Percentiles rank a stretch among this genome's conserved stretches.
phyloP scores from a whole-genome alignment of 441 rosid genomes.

The Bruguiera hainesii region DNA sequence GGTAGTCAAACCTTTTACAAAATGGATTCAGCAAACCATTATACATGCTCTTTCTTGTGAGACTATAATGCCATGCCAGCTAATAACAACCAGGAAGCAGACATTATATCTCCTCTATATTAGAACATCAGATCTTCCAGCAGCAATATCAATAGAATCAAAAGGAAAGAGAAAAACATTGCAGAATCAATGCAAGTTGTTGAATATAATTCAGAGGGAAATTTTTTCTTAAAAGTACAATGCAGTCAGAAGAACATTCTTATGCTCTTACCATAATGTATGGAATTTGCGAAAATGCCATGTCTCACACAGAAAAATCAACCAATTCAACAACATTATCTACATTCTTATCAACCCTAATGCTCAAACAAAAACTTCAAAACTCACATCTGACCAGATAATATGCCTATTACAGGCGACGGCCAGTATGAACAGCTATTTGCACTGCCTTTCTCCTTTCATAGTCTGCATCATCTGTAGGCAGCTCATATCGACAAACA shows the following conservation, averaged over 20 bases:
- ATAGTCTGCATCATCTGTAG: constrained; percentile 71
- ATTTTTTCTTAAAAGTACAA: constrained; percentile 25
- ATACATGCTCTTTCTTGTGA: neutral
- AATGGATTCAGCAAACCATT: neutral
- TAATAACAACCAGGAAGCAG: neutral
- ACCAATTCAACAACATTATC: constrained; percentile 26
- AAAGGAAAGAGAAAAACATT: neutral
- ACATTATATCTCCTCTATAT: too few species aligned
- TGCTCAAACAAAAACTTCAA: constrained; percentile 17
- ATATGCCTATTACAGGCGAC: constrained; percentile 29
- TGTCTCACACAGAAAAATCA: constrained; percentile 23
- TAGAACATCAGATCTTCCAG: neutral
- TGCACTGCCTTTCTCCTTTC: constrained; percentile 54
- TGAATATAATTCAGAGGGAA: constrained; percentile 14
- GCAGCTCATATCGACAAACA: constrained; percentile 82
- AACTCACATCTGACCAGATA: constrained; percentile 17
- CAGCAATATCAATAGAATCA: neutral
- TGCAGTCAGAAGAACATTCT: constrained; percentile 23
- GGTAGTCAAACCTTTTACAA: neutral
- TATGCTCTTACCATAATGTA: constrained; percentile 18
- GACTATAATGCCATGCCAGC: neutral
- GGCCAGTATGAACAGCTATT: constrained; percentile 28
- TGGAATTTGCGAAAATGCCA: constrained; percentile 14
- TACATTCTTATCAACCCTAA: constrained; percentile 35
- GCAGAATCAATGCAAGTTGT: constrained; percentile 16